These are phyloP conservation scores for Metarhizium sp. DNA, from an alignment of 2,329 filamentous ascomycete species.

Conservation along the genomic window DNA sequence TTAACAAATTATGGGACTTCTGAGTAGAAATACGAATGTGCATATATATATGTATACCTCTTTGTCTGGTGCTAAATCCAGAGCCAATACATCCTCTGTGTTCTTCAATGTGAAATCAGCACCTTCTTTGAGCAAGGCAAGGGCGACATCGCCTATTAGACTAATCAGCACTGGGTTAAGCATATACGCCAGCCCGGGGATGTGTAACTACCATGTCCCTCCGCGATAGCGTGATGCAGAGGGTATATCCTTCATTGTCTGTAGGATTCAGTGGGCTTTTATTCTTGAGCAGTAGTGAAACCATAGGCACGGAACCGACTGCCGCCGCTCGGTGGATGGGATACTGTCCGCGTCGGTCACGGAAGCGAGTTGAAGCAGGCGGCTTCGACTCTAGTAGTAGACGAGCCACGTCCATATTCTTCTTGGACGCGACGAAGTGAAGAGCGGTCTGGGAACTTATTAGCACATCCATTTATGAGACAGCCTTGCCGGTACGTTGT, in stretches of 20 bases:
- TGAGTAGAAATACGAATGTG: background rate
- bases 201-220: constrained; percentile 51
- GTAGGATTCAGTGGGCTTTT: constrained; percentile 74
- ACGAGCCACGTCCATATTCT: constrained; percentile 71
- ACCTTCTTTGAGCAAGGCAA: constrained; percentile 74
- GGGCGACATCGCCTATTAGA: constrained; percentile 61
- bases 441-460: constrained; percentile 57
- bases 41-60: constrained; percentile 48
- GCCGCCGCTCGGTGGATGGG: constrained; percentile 87
- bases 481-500: background rate
- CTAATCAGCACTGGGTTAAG: background rate
- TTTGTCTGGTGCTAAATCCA: constrained; percentile 77
- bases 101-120: constrained; percentile 76
- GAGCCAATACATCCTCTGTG: constrained; percentile 56
- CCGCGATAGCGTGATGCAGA: constrained; percentile 77
- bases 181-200: background rate
- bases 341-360: constrained; percentile 82
- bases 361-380: constrained; percentile 65
- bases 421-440: constrained; percentile 87
- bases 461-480: background rate
- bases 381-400: constrained; percentile 63
- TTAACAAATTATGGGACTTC: constrained; percentile 2
- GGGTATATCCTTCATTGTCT: constrained; percentile 77
- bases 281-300: constrained; percentile 67
- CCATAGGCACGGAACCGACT: constrained; percentile 78